Evolutionary conservation across 345 rosid species (phyloP).

Genomic region (Nephelium lappaceum): DNA sequence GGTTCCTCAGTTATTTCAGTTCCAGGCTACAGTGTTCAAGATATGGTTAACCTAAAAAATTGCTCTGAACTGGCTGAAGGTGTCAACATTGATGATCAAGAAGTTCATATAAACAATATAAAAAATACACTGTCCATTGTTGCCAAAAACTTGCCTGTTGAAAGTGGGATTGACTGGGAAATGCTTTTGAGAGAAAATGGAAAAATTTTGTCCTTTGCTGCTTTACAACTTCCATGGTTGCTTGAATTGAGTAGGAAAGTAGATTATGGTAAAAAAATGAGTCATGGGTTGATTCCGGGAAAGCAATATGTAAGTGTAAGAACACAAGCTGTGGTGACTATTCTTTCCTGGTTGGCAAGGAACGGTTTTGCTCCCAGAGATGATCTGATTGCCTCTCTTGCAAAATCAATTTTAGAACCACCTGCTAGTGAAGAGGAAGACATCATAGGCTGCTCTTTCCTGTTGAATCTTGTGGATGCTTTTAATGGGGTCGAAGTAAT

Average conservation of each 20-base stretch:
- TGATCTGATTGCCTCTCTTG: slow-evolving; percentile 68
- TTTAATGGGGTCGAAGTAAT: slow-evolving; percentile 85
- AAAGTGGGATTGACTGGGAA: slow-evolving; percentile 57
- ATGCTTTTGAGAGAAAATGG: slow-evolving; percentile 67
- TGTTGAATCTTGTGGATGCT: slow-evolving; percentile 89
- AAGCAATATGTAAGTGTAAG: slow-evolving; percentile 63
- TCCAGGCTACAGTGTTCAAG: slow-evolving; percentile 43
- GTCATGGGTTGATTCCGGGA: slow-evolving; percentile 55
- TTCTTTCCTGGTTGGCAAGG: slow-evolving; percentile 85
- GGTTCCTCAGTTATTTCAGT: slow-evolving; percentile 32
- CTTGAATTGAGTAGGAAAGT: slow-evolving; percentile 65
- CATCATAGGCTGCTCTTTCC: slow-evolving; percentile 77
- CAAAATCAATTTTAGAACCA: slow-evolving; percentile 80
- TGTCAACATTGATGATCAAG: slow-evolving; percentile 44
- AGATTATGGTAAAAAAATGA: slow-evolving; percentile 45
- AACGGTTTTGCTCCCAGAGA: slow-evolving; percentile 91
- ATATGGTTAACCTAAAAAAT: slow-evolving; percentile 50
- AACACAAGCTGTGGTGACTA: slow-evolving; percentile 61
- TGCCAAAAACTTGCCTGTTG: slow-evolving; percentile 63
- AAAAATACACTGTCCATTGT: slow-evolving; percentile 56
- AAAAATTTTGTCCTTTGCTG: slow-evolving; percentile 72
- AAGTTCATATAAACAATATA: slow-evolving; percentile 41
- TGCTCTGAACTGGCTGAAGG: slow-evolving; percentile 51
- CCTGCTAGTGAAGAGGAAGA: slow-evolving; percentile 90
- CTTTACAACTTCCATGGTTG: slow-evolving; percentile 87